Evolutionary conservation across 441 rosid species (phyloP), one percentile per base, ranked within the genome.

Genomic region (Erodium moschatum): DNA sequence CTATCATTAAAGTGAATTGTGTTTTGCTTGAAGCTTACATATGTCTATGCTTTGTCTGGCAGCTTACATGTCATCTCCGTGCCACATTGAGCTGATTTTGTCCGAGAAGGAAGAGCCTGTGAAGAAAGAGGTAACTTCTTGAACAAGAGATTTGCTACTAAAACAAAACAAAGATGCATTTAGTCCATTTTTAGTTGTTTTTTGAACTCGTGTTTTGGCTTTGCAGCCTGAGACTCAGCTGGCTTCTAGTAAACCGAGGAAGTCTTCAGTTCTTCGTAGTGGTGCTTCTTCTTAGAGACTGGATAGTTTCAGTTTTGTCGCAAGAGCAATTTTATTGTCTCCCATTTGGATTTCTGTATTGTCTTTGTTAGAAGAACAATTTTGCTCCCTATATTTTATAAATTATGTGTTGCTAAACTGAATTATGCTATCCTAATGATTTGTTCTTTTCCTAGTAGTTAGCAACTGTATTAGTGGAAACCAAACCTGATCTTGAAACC

Each of bases 1-100:
- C 15, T 29, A 48, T 2, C 4, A 52, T 10, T 2, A 27, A 5
- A 24, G 0, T 29, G 27, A 1, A 61, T 68, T 60, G 0, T 60
- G 20, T 7, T 1, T 18, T 18, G 4, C 3, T 52, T 33, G 1
- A 7, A 0, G 46, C 29, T 18, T 6, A 27, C n/a, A 5, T 3
- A 4, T 1, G 0, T 52, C 8, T 58, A 7, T 4, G 65, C 0
- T 62, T 42, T 29, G 13, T 67, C 10, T 13, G 67, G 71, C 87
- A 94, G 97, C 99, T 64, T 91, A 91, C 74, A 94, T 94, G 99
- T 91, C 97, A 10, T 88, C 90, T 65, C 99, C 97, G 0, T 94
- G 99, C 72, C 99, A 91, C 80, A 91, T 94, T 50, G 97, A 91
- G 84, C 75, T 94, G 80, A 83, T 76, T 52, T 77, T 91, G 74